Conservation (phyloP, 257 asterid species). For the Datura wrightii region DNA sequence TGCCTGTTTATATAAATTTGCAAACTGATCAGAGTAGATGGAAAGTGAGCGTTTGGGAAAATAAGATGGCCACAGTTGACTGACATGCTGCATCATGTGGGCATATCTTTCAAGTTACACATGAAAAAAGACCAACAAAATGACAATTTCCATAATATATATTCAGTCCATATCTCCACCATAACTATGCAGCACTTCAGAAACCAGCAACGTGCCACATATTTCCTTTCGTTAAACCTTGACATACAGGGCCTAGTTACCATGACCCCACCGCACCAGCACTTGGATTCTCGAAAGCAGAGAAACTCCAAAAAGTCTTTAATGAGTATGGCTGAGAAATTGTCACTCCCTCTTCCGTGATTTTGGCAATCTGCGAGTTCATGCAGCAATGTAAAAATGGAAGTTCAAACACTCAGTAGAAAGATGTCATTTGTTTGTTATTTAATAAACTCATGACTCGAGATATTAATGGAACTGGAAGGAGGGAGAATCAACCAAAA, state of each 20-base stretch:
- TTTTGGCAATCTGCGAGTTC: conserved; percentile 75
- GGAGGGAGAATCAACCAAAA: neutral
- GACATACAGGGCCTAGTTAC: conserved; percentile 44
- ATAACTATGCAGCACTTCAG: neutral
- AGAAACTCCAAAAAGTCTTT: conserved; percentile 81
- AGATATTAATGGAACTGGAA: neutral
- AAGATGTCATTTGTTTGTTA: conserved; percentile 78
- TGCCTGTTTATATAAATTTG: neutral
- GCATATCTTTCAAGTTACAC: neutral
- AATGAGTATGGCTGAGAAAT: conserved; percentile 71
- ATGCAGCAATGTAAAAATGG: conserved; percentile 47
- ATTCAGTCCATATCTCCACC: neutral
- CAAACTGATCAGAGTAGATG: neutral
- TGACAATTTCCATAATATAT: neutral
- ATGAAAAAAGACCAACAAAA: conserved; percentile 38
- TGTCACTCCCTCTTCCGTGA: conserved; percentile 81
- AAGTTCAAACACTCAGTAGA: conserved; percentile 65
- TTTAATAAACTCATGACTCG: conserved; percentile 45
- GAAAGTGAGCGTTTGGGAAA: neutral
- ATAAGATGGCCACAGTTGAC: neutral
- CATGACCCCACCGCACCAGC: conserved; percentile 94
- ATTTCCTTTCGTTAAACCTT: neutral
- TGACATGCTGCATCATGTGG: neutral
- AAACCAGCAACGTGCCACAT: neutral
- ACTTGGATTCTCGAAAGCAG: conserved; percentile 87